Evolutionary conservation across 192 early-diverging fungal genomes (phyloP).

Genomic region (Spizellomyces punctatus): DNA sequence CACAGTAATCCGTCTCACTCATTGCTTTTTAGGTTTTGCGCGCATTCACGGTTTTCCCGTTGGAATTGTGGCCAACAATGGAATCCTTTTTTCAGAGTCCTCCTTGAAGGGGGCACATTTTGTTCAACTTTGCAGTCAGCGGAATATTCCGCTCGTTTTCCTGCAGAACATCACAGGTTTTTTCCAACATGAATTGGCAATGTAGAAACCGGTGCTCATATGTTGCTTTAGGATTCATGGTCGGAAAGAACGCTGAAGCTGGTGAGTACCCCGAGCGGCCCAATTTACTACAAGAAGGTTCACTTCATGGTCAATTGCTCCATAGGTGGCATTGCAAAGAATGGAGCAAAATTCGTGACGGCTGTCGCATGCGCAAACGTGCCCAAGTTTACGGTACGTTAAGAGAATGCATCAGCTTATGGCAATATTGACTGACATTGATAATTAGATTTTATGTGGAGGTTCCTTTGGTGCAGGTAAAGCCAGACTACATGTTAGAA

Average conservation of each 20-base stretch:
- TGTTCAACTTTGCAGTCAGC: constrained; percentile 87
- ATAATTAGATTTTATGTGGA: constrained; percentile 41
- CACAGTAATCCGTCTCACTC: not conserved
- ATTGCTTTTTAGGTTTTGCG: constrained; percentile 68
- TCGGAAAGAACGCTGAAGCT: constrained; percentile 89
- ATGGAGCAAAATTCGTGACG: constrained; percentile 95
- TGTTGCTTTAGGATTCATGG: constrained; percentile 77
- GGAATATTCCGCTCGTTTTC: constrained; percentile 87
- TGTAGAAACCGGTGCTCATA: not conserved
- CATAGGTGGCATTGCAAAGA: constrained; percentile 85
- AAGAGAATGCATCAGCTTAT: constrained; percentile 35
- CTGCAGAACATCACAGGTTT: constrained; percentile 90
- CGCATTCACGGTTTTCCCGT: constrained; percentile 88
- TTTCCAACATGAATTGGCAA: no score
- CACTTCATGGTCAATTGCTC: constrained; percentile 22
- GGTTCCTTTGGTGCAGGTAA: constrained; percentile 53
- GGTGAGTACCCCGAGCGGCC: constrained; percentile 19
- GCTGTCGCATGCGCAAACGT: constrained; percentile 92
- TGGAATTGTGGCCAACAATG: constrained; percentile 95
- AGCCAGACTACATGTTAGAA: not conserved
- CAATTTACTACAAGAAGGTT: not conserved
- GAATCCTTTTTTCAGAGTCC: constrained; percentile 91
- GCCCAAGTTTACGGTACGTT: constrained; percentile 83
- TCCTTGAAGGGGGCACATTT: constrained; percentile 96
- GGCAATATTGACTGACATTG: not conserved